These are phyloP conservation scores for Diaporthe longicolla DNA, from an alignment of 2,329 filamentous ascomycete species.

Conservation along the genomic window DNA sequence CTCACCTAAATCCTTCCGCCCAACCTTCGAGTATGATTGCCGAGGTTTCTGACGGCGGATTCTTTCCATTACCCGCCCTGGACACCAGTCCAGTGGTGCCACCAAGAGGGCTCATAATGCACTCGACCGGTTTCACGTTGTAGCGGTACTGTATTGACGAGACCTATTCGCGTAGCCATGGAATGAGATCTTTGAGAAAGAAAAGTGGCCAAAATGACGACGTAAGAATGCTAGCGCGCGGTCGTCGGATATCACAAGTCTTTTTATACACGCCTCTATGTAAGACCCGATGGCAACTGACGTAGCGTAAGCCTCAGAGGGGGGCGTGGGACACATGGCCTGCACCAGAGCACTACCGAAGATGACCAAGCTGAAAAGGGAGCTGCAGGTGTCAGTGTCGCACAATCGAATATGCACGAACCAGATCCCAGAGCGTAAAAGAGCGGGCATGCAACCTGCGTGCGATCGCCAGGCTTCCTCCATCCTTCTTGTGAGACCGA, in stretches of 20 bases:
- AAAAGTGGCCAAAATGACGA: not conserved
- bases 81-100: slow-evolving; percentile 6
- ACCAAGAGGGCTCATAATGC: slow-evolving; percentile 37
- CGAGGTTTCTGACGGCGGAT: slow-evolving; percentile 22
- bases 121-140: not conserved
- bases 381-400: not conserved
- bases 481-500: slow-evolving; percentile 22
- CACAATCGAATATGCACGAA: slow-evolving; percentile 6
- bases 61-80: not conserved
- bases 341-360: slow-evolving; percentile 11
- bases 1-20: slow-evolving; percentile 42
- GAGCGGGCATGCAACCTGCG: slow-evolving; percentile 18
- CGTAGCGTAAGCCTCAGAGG: slow-evolving; percentile 28
- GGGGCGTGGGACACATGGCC: not conserved
- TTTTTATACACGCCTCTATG: not conserved
- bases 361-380: slow-evolving; percentile 26
- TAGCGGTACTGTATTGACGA: not conserved
- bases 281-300: slow-evolving; percentile 5
- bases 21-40: slow-evolving; percentile 40
- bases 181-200: not conserved
- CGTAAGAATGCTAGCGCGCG: not conserved
- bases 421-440: slow-evolving; percentile 20
- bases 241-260: slow-evolving; percentile 16
- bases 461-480: slow-evolving; percentile 21
- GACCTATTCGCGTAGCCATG: slow-evolving; percentile 9